A percentile compares a stretch with the other conserved stretches of the same genome.
phyloP scores from a whole-genome alignment of 2,329 filamentous ascomycete genomes.

The Aspergillus fijiensis region DNA sequence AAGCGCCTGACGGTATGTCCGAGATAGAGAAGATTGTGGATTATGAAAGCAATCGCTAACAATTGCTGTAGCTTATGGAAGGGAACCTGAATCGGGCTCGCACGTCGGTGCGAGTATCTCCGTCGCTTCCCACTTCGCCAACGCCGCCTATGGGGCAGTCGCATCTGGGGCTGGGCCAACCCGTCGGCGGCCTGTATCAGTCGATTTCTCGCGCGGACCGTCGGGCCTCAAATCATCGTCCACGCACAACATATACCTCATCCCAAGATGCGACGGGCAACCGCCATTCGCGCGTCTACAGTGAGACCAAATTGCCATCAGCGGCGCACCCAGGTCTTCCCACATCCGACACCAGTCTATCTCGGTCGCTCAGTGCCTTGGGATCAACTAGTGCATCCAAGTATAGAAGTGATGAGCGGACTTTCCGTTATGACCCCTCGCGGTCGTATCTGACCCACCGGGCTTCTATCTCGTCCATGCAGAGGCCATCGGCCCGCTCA shows the following conservation, averaged over 20 bases:
- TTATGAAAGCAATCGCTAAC: conserved; percentile 17
- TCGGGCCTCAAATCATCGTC: conserved; percentile 48
- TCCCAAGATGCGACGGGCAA: conserved; percentile 40
- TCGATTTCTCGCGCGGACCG: conserved; percentile 43
- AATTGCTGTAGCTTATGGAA: conserved; percentile 73
- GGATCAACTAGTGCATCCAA: conserved; percentile 35
- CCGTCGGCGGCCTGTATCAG: conserved; percentile 43
- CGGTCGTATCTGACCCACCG: conserved; percentile 35
- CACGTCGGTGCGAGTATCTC: conserved; percentile 60
- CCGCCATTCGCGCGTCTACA: conserved; percentile 61
- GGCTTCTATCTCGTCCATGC: conserved; percentile 42
- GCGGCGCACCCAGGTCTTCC: conserved; percentile 30
- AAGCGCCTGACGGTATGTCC: conserved; percentile 74
- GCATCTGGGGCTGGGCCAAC: conserved; percentile 38
- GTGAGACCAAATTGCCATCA: conserved; percentile 58
- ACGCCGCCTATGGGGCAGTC: conserved; percentile 35
- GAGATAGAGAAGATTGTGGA: not conserved
- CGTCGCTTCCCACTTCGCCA: conserved; percentile 51
- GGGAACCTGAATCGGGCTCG: conserved; percentile 80
- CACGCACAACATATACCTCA: conserved; percentile 36
- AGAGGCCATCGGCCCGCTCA: conserved; percentile 15
- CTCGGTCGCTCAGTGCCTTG: conserved; percentile 63
- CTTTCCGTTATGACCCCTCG: conserved; percentile 34
- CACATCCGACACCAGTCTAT: conserved; percentile 43
- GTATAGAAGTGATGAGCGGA: conserved; percentile 33